Evolutionary conservation across 2,329 filamentous ascomycete genomes (phyloP).

Genomic region (Calonectria montana): DNA sequence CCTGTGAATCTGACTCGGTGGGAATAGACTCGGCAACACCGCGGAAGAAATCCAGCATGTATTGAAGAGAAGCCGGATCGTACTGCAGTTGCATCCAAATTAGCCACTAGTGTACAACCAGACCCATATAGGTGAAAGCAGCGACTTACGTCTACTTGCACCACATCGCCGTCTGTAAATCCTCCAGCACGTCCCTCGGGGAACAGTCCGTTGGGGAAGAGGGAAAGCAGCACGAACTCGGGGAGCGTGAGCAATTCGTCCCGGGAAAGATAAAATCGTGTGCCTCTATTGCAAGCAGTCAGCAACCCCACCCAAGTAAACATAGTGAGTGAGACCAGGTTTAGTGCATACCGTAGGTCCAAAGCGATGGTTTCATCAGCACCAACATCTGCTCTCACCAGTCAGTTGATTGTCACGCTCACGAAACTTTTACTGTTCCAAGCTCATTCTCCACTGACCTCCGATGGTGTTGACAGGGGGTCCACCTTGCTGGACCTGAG

Average conservation of each 20-base stretch:
- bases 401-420: constrained; percentile 12
- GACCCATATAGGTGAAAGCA: background rate
- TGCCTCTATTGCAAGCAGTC: constrained; percentile 72
- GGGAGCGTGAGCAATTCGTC: constrained; percentile 96
- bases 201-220: constrained; percentile 98
- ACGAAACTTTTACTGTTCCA: background rate
- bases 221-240: constrained; percentile 96
- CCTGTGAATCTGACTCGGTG: constrained; percentile 71
- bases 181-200: constrained; percentile 96
- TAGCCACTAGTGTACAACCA: background rate
- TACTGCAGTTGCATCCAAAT: constrained; percentile 71
- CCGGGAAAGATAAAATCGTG: constrained; percentile 90
- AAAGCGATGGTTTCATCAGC: constrained; percentile 95
- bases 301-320: constrained; percentile 28
- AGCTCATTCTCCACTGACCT: constrained; percentile 63
- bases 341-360: constrained; percentile 81
- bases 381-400: constrained; percentile 70
- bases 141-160: constrained; percentile 92
- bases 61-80: constrained; percentile 94
- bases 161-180: constrained; percentile 91
- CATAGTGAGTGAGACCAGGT: background rate
- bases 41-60: constrained; percentile 99
- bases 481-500: constrained; percentile 95
- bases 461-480: constrained; percentile 90
- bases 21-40: constrained; percentile 97